These are phyloP conservation scores for Podospora pseudocomata DNA, from an alignment of 495 filamentous ascomycete species.

Conservation along the genomic window DNA sequence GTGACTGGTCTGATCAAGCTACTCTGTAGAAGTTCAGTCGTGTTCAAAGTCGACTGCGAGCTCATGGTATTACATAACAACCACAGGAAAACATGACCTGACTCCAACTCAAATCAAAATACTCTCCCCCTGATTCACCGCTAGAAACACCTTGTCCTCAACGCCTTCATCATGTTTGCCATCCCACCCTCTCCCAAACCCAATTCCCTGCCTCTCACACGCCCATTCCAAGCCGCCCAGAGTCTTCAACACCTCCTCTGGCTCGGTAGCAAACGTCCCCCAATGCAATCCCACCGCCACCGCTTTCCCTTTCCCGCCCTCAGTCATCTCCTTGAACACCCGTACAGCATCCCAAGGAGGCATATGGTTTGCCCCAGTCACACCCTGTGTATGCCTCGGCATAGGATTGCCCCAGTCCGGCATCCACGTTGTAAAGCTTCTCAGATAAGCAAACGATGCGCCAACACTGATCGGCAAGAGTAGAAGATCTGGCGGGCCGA, in stretches of 20 bases:
- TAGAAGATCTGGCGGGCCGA: slow-evolving; percentile 26
- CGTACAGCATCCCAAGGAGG: slow-evolving; percentile 35
- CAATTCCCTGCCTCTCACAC: slow-evolving; percentile 26
- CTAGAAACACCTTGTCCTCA: slow-evolving; percentile 13
- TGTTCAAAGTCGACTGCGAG: too few species aligned
- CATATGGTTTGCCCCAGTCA: slow-evolving; percentile 32
- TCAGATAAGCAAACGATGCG: slow-evolving; percentile 30
- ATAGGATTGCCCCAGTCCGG: slow-evolving; percentile 30
- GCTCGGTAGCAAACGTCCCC: slow-evolving; percentile 35
- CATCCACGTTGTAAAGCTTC: slow-evolving; percentile 24
- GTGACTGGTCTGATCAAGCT: too few species aligned
- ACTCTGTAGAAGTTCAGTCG: too few species aligned
- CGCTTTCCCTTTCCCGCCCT: neutral
- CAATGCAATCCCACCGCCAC: slow-evolving; percentile 35
- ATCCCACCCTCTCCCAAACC: slow-evolving; percentile 20
- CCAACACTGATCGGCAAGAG: slow-evolving; percentile 30
- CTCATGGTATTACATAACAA: too few species aligned
- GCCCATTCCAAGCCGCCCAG: slow-evolving; percentile 33
- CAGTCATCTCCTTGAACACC: slow-evolving; percentile 28
- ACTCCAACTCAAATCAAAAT: slow-evolving; percentile 12
- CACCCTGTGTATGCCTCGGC: slow-evolving; percentile 24
- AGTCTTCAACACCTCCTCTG: slow-evolving; percentile 27
- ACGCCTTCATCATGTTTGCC: neutral
- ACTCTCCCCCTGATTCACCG: slow-evolving; percentile 25
- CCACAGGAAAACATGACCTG: neutral